Evolutionary conservation across 345 rosid species (phyloP), one percentile per base, ranked within the genome.

Genomic region (Eutrema japonicum): DNA sequence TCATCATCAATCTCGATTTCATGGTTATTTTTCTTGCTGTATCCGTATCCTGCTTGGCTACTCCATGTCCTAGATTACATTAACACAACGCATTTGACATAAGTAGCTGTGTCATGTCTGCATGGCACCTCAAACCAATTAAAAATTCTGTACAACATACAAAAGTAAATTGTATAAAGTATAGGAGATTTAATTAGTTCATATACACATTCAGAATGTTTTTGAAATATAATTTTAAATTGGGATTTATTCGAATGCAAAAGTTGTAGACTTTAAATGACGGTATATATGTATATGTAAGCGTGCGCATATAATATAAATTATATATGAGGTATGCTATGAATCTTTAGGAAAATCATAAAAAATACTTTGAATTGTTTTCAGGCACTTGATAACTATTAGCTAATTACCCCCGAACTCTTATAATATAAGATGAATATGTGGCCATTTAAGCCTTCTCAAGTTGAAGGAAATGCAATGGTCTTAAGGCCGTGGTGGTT

Each of bases 41-140:
- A 72, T 52, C 76, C 55, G 26, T 78, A 71, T 58, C 67, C 76
- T 48, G 57, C 45, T 85, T 83, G 60, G 49, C 45, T 79, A 76
- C 86, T 89, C 89, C 91, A 84, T 75, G 88, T 81, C 96, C 91
- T 86, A 70, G 43, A 65, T 61, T n/a, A 65, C 49, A 70, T 75
- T 14, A 46, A 35, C 53, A 66, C 45, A 70, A 36, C 14, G 4
- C 11, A n/a, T 47, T 18, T 29, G 22, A 42, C 7, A 56, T 48
- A 56, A 48, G 66, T 66, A 38, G 46, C 2, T 40, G 60, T 11
- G 52, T 56, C 64, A 33, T 53, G 40, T 54, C 49, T 46, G 71
- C 57, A 64, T 35, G 70, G 38, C 54, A 22, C 32, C 30, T 42
- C 9, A 32, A 45, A 54, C 13, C 30, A 55, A 37, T 7, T 73